These are phyloP conservation scores for Musa acuminata DNA, from an alignment of 176 grass and related monocot genomes.

Conservation along the genomic window DNA sequence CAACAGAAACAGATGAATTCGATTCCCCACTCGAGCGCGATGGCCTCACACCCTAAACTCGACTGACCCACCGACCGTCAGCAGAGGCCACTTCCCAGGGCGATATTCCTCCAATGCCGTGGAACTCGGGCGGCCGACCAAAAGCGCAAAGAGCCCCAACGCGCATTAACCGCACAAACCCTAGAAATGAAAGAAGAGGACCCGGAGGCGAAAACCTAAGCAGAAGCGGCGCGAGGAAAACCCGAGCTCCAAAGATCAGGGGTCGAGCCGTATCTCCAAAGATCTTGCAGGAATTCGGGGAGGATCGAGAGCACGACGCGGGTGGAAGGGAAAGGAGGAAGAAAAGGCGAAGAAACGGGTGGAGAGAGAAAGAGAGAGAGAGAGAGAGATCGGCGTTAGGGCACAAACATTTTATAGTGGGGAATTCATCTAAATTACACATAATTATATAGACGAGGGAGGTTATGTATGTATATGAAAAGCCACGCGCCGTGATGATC, in stretches of 20 bases:
- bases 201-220: neutral
- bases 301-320: neutral
- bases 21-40: neutral
- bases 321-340: neutral
- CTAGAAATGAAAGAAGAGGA: neutral
- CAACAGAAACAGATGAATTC: neutral
- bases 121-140: neutral
- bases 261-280: neutral
- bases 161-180: neutral
- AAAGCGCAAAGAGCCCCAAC: neutral
- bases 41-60: neutral
- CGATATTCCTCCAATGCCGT: neutral
- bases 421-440: too few species aligned
- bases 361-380: neutral
- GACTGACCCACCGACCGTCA: neutral
- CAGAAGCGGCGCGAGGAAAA: neutral
- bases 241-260: neutral
- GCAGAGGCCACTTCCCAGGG: neutral
- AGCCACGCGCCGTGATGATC: neutral
- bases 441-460: too few species aligned
- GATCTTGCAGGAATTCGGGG: neutral
- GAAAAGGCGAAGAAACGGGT: neutral
- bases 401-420: neutral
- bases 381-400: neutral
- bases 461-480: too few species aligned